Base-by-base conservation (phyloP, 2,329 filamentous ascomycete species). In the Ustulina deusta region DNA sequence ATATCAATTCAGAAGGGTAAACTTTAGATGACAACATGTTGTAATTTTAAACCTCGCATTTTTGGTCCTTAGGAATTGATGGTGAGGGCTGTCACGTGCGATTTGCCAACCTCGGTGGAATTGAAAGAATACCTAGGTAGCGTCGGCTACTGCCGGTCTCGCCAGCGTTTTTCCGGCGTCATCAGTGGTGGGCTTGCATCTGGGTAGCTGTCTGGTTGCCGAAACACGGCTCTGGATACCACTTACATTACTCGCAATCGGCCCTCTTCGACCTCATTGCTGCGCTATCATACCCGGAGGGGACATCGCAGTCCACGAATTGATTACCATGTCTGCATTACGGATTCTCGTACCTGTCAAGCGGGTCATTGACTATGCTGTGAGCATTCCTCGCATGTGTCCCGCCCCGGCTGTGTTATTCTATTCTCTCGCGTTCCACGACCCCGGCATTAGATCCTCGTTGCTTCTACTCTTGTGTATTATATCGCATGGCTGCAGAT, bases 351-450 rank as follows among this genome's bases (percentile, higher is more conserved):
- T 94, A 3, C 92, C 92, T 80, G 84, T 94, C 55, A 94, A 94
- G 84, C 85, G 92, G 88, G 92, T 94, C 58, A 93, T 94, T 84
- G 92, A 94, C 86, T 94, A 93, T 87, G 91, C 92, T 75, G 91
- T 93, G 83, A 78, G 89, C 82, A 25, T 17, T 40, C 32, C 11
- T 11, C 9, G 15, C 40, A 29, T n/a, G 13, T 25, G 15, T 49
- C 22, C 49, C 38, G 20, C n/a, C n/a, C 6, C 25, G 4, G 1
- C 22, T 32, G 22, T 40, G 34, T 3, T 2, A 7, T 40, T 20
- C 15, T 20, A 13, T 55, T 46, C n/a, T 15, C 40, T 27, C 6
- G 1, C n/a, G 17, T 20, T 51, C 48, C 7, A 27, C 49, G 11
- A n/a, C 38, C 10, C 9, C 22, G 7, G 48, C 36, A 34, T 0